A percentile compares a stretch with the other conserved stretches of the same genome.
phyloP scores from a whole-genome alignment of 768 basidiomycete genomes.

The Lentinula sp. region DNA sequence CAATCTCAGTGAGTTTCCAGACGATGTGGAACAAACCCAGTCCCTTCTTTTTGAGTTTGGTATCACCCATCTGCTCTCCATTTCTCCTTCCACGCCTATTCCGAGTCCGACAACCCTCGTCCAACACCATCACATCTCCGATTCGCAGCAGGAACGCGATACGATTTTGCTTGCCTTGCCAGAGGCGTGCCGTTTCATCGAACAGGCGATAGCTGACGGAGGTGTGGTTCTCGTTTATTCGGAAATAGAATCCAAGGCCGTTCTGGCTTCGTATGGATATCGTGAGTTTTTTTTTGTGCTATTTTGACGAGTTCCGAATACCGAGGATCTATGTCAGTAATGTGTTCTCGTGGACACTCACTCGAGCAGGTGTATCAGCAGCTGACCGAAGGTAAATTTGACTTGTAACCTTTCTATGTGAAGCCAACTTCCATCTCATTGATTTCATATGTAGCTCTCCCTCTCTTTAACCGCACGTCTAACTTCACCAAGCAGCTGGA shows the following conservation, averaged over 20 bases:
- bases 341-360: conserved; percentile 32
- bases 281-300: conserved; percentile 28
- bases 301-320: conserved; percentile 1
- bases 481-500: conserved; percentile 43
- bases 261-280: conserved; percentile 46
- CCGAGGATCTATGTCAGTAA: conserved; percentile 29
- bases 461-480: conserved; percentile 45
- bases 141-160: conserved; percentile 31
- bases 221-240: conserved; percentile 52
- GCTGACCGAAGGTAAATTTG: conserved; percentile 34
- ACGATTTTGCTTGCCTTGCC: conserved; percentile 41
- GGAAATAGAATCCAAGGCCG: conserved; percentile 47
- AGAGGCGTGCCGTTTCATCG: conserved; percentile 39
- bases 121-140: conserved; percentile 35
- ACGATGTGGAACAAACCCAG: conserved; percentile 42
- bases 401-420: not conserved
- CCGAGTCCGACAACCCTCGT: conserved; percentile 25
- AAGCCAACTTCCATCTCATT: not conserved
- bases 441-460: conserved; percentile 30
- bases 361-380: conserved; percentile 31
- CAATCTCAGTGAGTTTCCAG: conserved; percentile 46
- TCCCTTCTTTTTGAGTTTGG: conserved; percentile 45
- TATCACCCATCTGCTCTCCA: conserved; percentile 47
- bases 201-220: conserved; percentile 29
- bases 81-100: conserved; percentile 43